phyloP scores from a whole-genome alignment of 2,329 filamentous ascomycete species.

The Aspergillus sp. region DNA sequence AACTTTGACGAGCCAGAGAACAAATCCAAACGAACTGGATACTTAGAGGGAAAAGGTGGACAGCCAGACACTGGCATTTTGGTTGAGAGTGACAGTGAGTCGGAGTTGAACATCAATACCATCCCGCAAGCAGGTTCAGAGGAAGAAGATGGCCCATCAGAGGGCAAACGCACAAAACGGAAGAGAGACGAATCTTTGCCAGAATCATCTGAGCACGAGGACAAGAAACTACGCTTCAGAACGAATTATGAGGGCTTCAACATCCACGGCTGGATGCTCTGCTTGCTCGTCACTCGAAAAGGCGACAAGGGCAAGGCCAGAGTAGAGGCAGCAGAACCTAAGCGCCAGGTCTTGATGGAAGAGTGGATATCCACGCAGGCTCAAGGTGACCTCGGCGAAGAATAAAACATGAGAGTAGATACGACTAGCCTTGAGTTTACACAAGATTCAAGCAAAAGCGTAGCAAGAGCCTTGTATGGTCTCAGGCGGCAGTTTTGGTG shows the following conservation, averaged over 20 bases:
- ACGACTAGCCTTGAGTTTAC: background rate
- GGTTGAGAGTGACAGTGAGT: slow-evolving; percentile 63
- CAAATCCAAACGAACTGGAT: background rate
- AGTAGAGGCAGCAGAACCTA: slow-evolving; percentile 37
- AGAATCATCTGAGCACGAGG: slow-evolving; percentile 55
- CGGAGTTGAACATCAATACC: slow-evolving; percentile 49
- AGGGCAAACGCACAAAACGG: slow-evolving; percentile 21
- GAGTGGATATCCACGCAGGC: slow-evolving; percentile 82
- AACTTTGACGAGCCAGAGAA: slow-evolving; percentile 58
- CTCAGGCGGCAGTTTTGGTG: too few species aligned
- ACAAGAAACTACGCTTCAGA: slow-evolving; percentile 86
- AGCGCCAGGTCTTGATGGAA: slow-evolving; percentile 72
- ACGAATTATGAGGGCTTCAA: slow-evolving; percentile 93
- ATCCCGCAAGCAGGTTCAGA: slow-evolving; percentile 51
- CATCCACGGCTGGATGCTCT: slow-evolving; percentile 91
- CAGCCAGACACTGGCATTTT: slow-evolving; percentile 43
- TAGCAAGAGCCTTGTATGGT: too few species aligned
- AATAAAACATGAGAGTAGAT: slow-evolving; percentile 21
- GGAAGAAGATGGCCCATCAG: slow-evolving; percentile 22
- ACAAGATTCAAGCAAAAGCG: too few species aligned
- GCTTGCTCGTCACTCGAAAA: slow-evolving; percentile 79
- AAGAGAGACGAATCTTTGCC: slow-evolving; percentile 35
- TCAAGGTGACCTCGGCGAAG: slow-evolving; percentile 40
- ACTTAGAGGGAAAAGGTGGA: background rate
- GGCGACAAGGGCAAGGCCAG: slow-evolving; percentile 45